Evolutionary conservation across 1,139 yeast genomes (phyloP), one percentile per base, ranked within the genome.

Genomic region (Geotrichum siamense): DNA sequence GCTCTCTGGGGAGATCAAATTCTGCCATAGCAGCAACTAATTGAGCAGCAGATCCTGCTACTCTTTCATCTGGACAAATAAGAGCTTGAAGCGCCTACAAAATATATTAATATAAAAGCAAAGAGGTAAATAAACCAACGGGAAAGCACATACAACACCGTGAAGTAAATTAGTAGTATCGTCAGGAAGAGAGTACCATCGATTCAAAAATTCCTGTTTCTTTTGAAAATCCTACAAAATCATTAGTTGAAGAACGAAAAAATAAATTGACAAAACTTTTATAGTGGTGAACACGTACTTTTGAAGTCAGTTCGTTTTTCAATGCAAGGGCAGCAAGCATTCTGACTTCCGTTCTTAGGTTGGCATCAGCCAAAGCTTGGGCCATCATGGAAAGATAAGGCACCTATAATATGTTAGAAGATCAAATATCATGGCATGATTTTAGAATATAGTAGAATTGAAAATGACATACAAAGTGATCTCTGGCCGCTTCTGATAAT

Each of bases 11-110:
- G 53, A 91, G 72, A 63, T 91, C 98, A 49, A 91, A 85, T 53
- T 83, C 93, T 13, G 97, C 98, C 56, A 91, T 84, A 8, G 97
- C 94, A 23, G 97, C 95, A 48, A 91, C 91, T 55, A 91, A 72
- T 68, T 91, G 97, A 17, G 98, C 96, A 25, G 93, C 82, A 19
- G 95, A 76, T 49, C 80, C 78, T 22, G 95, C 94, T 40, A 91
- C 95, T 56, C 87, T 75, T 49, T 78, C 82, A 57, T 81, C 80
- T n/a, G 69, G 61, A 17, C 84, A 72, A 47, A 79, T 64, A 48
- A 91, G 75, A 1, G 91, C 77, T 39, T 68, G 65, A 41, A 91
- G 62, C 0, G 95, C 19, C 34, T 30, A 6, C 5, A 23, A 4
- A 15, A 12, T 28, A 16, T 22, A 13, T n/a, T 16, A 23, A 42